Base-by-base conservation (phyloP, 192 early-diverging fungal genomes). In the Backusella circina region DNA sequence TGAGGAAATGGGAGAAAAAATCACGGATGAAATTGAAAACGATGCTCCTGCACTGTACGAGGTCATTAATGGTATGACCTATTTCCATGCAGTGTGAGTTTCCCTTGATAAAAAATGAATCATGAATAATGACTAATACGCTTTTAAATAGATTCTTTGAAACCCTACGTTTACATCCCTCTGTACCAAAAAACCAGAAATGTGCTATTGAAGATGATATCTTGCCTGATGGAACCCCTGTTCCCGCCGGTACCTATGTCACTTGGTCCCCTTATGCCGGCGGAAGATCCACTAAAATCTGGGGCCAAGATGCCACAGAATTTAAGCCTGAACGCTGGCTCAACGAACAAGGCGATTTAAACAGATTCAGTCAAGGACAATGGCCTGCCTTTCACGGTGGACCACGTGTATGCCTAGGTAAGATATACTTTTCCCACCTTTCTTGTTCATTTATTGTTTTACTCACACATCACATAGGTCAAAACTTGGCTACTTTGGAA, bases 261-360 rank as follows among this genome's bases (percentile, higher is more conserved):
- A 67, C 70, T 1, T 92, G 83, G 84, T 76, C 65, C 13, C 80
- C 84, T 0, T 93, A 86, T 44, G 67, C 77, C 1, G 84, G 88
- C 73, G 89, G 87, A 5, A 77, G 90, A 51, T 77, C 71, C 16
- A 71, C 79, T 67, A 64, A 79, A 4, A 77, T 91, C 32, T 93
- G 91, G 92, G 92, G 92, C 16, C 54, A 76, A 28, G 85, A 93
- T 64, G 91, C 90, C 7, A 77, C 68, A 36, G 76, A 87, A 67
- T 94, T 90, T 78, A 70, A 80, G 9, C 93, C 93, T 32, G 87
- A 90, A 69, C 84, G 91, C 7, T 94, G 92, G 88, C 73, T 93
- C 18, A 80, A 84, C 16, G 75, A 71, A 18, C 65, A 82, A 32
- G 75, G 74, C 1, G 74, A 77, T 28, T 73, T 77, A n/a, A 83